Evolutionary conservation across 352 stramenopile species (phyloP).

Genomic region (Globisporangium middletonii): DNA sequence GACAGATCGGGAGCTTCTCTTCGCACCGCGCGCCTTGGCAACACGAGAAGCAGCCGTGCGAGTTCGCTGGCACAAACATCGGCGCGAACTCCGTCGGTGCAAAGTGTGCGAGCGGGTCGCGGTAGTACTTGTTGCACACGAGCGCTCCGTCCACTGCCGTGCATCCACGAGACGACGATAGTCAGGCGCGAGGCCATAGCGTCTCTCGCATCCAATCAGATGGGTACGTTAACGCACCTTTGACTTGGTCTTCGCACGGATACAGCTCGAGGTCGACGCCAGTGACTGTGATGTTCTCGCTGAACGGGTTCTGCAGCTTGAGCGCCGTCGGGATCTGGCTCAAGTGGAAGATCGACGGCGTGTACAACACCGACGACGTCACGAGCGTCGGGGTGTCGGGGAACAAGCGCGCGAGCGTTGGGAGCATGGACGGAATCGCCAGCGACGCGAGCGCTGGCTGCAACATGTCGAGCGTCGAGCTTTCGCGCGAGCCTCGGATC

Average conservation of each 20-base stretch:
- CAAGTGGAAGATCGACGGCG: constrained; percentile 66
- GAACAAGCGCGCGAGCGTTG: constrained; percentile 60
- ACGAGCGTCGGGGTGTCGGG: constrained; percentile 64
- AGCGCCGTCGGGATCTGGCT: constrained; percentile 63
- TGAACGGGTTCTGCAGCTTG: constrained; percentile 76
- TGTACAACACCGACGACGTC: constrained; percentile 69
- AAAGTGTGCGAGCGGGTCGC: constrained; percentile 56
- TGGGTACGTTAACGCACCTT: constrained; percentile 21
- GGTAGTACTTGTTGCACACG: constrained; percentile 70
- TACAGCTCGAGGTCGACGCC: constrained; percentile 65
- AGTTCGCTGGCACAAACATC: constrained; percentile 74
- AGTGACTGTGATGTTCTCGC: constrained; percentile 67
- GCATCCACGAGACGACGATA: neutral
- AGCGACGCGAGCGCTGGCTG: constrained; percentile 50
- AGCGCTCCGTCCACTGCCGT: constrained; percentile 30
- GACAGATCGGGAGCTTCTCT: constrained; percentile 51
- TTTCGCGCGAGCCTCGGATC: constrained; percentile 51
- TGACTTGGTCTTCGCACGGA: constrained; percentile 60
- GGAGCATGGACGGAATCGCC: constrained; percentile 50
- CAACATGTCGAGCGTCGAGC: constrained; percentile 54
- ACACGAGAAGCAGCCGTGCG: constrained; percentile 65
- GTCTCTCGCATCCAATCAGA: neutral
- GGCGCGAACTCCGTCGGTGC: constrained; percentile 44
- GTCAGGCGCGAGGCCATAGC: neutral
- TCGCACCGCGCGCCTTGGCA: constrained; percentile 59